Conservation (phyloP, 2,329 filamentous ascomycete genomes). For the Nemania sp. region DNA sequence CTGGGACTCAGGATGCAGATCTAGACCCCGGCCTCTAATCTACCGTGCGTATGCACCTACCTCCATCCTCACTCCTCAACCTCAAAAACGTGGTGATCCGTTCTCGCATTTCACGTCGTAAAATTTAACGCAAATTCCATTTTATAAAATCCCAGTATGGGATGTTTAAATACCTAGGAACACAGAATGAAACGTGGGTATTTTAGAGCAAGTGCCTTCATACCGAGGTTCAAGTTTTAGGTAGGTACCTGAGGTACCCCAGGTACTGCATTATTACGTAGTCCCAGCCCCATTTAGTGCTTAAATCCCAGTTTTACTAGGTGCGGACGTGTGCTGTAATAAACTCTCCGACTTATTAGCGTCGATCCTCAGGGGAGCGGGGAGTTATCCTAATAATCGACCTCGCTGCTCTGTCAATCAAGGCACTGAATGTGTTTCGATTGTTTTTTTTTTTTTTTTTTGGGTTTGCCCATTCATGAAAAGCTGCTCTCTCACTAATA, state of each 20-base stretch:
- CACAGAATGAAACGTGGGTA: too few species aligned
- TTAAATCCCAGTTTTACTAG: neutral
- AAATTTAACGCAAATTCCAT: too few species aligned
- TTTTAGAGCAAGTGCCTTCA: too few species aligned
- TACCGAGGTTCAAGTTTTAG: too few species aligned
- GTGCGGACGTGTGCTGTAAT: neutral
- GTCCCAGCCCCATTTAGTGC: neutral
- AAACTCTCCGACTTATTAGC: conserved; percentile 15
- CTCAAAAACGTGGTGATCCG: too few species aligned
- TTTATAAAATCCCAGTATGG: too few species aligned
- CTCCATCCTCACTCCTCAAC: too few species aligned
- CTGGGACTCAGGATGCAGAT: conserved; percentile 11
- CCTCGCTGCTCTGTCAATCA: neutral
- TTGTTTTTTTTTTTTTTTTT: neutral
- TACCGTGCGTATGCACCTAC: neutral
- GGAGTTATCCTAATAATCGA: conserved; percentile 6
- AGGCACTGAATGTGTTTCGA: neutral
- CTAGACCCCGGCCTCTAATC: neutral
- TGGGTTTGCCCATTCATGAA: too few species aligned
- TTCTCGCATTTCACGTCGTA: too few species aligned
- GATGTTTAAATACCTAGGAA: too few species aligned
- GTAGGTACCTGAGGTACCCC: too few species aligned
- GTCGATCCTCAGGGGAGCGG: conserved; percentile 29
- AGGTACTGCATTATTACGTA: conserved; percentile 18
- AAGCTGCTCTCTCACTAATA: neutral